phyloP scores from a whole-genome alignment of 2,329 filamentous ascomycete genomes.

The Aureobasidium sp. region DNA sequence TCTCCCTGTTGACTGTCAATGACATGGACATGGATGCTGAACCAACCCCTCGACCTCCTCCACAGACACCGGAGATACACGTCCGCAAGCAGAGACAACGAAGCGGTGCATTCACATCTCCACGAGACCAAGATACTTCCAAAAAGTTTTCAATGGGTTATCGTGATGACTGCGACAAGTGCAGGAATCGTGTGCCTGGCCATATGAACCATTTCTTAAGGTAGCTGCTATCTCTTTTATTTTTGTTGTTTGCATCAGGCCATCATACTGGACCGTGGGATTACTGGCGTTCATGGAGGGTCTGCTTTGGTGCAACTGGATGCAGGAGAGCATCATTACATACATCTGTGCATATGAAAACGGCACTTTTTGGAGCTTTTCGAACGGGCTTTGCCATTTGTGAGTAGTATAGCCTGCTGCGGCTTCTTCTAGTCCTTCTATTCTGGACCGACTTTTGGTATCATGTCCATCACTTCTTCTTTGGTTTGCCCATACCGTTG shows the following conservation, averaged over 20 bases:
- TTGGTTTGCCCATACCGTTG: not conserved
- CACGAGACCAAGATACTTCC: slow-evolving; percentile 12
- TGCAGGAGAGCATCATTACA: not conserved
- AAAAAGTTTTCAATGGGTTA: slow-evolving; percentile 37
- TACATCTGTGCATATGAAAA: not conserved
- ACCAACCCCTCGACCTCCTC: slow-evolving; percentile 7
- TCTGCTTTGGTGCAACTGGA: not conserved
- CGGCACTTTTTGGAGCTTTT: not conserved
- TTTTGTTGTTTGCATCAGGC: not conserved
- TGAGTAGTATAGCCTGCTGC: not conserved
- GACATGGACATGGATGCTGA: slow-evolving; percentile 30
- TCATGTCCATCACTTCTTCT: not conserved
- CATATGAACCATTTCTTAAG: slow-evolving; percentile 44
- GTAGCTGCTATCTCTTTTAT: not conserved
- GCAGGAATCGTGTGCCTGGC: slow-evolving; percentile 40
- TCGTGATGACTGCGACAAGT: slow-evolving; percentile 45
- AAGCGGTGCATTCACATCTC: slow-evolving; percentile 27
- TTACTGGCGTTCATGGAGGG: not conserved
- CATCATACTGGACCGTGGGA: not conserved
- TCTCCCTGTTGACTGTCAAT: slow-evolving; percentile 30
- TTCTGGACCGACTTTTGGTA: not conserved
- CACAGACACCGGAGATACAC: slow-evolving; percentile 20
- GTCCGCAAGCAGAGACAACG: slow-evolving; percentile 30
- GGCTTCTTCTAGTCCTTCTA: not conserved
- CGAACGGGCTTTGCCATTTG: not conserved